These are phyloP conservation scores for Backusella westeae DNA, from an alignment of 192 early-diverging fungal genomes.

Conservation along the genomic window DNA sequence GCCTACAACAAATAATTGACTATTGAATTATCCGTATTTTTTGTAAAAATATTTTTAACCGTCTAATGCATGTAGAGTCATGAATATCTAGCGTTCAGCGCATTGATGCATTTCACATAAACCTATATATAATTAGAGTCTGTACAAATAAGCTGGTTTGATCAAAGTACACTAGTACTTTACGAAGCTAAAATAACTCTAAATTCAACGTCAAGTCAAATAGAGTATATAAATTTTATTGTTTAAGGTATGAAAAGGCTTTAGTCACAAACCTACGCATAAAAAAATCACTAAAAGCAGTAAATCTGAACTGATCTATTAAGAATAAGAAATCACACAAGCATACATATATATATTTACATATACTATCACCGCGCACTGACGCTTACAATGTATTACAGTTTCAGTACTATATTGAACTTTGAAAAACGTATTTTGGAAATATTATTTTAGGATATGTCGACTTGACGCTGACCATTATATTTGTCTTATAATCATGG, in stretches of 20 bases:
- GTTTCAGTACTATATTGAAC: too few species aligned
- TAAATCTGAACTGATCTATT: too few species aligned
- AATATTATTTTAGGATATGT: background rate
- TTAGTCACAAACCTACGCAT: too few species aligned
- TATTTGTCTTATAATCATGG: background rate
- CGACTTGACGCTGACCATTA: background rate
- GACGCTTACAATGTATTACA: too few species aligned
- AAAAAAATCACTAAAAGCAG: too few species aligned
- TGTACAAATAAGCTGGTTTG: background rate
- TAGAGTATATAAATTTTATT: too few species aligned
- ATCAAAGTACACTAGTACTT: background rate
- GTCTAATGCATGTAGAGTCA: background rate
- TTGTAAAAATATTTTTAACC: background rate
- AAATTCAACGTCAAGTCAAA: background rate
- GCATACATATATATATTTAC: too few species aligned
- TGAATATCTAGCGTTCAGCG: background rate
- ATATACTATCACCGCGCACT: too few species aligned
- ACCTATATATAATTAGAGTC: background rate
- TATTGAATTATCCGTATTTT: background rate
- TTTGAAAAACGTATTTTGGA: background rate
- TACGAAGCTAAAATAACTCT: background rate
- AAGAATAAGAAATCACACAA: too few species aligned
- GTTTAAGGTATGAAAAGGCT: too few species aligned
- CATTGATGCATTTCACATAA: background rate
- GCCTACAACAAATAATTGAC: background rate